Percentiles rank a stretch among this genome's conserved stretches.
phyloP scores from a whole-genome alignment of 305 asterid species.

The Vinca major region DNA sequence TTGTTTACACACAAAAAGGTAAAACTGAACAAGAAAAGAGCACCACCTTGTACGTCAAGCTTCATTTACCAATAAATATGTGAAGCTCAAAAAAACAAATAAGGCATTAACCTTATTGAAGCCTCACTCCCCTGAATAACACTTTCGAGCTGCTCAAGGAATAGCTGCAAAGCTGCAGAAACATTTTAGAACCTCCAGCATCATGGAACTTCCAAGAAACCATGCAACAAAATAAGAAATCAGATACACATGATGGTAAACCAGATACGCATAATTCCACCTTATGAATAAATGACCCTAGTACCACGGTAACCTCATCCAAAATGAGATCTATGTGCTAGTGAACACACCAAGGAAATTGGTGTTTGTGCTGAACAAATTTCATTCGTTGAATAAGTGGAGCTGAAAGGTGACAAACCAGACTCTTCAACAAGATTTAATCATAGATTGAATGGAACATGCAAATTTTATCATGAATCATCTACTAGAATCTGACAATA shows the following conservation, averaged over 20 bases:
- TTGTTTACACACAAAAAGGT: neutral
- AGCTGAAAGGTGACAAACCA: too few relatives aligned
- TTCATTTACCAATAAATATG: conserved; percentile 14
- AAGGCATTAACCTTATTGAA: conserved; percentile 53
- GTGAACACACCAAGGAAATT: too few relatives aligned
- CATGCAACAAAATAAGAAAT: neutral
- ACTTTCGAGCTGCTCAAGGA: conserved; percentile 82
- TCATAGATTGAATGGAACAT: too few relatives aligned
- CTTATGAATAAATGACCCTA: too few relatives aligned
- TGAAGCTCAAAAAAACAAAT: conserved; percentile 7
- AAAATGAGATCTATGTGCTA: too few relatives aligned
- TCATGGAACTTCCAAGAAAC: neutral
- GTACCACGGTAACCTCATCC: too few relatives aligned
- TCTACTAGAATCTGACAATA: neutral
- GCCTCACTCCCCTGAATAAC: conserved; percentile 61
- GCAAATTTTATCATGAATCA: neutral
- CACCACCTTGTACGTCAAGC: neutral
- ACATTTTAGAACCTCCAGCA: conserved; percentile 16
- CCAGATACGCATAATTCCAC: too few relatives aligned
- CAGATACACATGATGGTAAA: neutral
- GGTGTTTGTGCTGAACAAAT: too few relatives aligned
- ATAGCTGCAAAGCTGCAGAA: conserved; percentile 46
- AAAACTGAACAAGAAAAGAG: conserved; percentile 4
- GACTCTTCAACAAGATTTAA: too few relatives aligned
- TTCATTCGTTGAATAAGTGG: too few relatives aligned